A percentile compares a stretch with the other conserved stretches of the same genome.
phyloP scores from a whole-genome alignment of 2,329 filamentous ascomycete species.

The Nigrospora oryzae region DNA sequence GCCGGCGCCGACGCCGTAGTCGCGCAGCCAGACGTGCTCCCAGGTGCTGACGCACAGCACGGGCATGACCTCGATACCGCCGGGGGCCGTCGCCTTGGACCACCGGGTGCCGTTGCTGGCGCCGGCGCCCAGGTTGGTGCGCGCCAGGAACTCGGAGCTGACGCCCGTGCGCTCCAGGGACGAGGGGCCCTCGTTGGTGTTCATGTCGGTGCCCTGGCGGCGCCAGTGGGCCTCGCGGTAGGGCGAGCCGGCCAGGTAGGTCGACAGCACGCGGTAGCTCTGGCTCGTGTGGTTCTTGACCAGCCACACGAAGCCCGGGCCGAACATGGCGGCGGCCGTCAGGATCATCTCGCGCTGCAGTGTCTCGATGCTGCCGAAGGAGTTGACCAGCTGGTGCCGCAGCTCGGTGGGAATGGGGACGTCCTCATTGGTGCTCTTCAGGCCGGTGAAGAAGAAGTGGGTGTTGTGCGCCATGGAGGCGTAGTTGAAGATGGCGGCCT shows the following conservation, averaged over 20 bases:
- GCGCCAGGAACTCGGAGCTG: constrained; percentile 29
- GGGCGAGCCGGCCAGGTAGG: constrained; percentile 86
- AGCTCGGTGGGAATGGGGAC: constrained; percentile 27
- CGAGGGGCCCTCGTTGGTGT: constrained; percentile 40
- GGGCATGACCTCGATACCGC: constrained; percentile 62
- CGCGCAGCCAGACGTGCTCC: constrained; percentile 86
- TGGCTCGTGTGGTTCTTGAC: constrained; percentile 46
- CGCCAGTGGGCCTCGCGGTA: constrained; percentile 81
- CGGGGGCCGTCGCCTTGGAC: constrained; percentile 41
- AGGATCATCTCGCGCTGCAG: constrained; percentile 71
- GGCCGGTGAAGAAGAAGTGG: constrained; percentile 66
- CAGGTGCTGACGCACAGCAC: constrained; percentile 91
- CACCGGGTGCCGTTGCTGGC: constrained; percentile 12
- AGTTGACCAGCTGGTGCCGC: constrained; percentile 49
- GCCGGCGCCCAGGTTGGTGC: constrained; percentile 20
- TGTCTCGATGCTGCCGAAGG: constrained; percentile 77
- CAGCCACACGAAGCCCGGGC: constrained; percentile 94
- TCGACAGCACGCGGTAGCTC: constrained; percentile 63
- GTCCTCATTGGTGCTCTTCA: constrained; percentile 19
- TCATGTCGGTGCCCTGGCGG: constrained; percentile 60
- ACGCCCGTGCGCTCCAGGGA: constrained; percentile 12
- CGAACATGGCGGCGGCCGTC: constrained; percentile 87
- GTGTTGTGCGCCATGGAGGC: constrained; percentile 96
- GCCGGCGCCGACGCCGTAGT: constrained; percentile 55
- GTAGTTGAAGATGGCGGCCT: constrained; percentile 84